Conservation (phyloP, 345 rosid genomes). For the Geranium brycei region DNA sequence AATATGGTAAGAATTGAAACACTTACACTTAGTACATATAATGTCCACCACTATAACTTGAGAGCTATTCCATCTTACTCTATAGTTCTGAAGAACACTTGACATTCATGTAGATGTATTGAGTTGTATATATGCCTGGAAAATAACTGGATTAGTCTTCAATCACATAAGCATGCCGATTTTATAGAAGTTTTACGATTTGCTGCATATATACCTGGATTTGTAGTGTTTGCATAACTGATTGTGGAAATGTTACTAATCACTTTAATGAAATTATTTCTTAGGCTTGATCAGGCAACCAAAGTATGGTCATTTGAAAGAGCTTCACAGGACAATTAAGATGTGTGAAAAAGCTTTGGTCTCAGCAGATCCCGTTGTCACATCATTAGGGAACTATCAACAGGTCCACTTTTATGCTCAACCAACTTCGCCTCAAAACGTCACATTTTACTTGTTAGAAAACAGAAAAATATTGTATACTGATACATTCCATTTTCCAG, state of each 20-base stretch:
- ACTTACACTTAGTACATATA: not conserved
- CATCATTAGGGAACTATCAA: conserved; percentile 73
- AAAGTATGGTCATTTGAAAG: conserved; percentile 91
- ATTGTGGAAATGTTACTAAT: conserved; percentile 12
- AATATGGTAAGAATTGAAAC: conserved; percentile 54
- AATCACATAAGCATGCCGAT: no score
- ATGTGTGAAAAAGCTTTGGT: conserved; percentile 83
- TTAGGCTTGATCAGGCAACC: conserved; percentile 91
- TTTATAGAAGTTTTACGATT: no score
- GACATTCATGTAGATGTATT: no score
- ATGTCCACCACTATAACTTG: no score
- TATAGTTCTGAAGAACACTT: not conserved
- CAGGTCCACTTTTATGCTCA: conserved; percentile 37
- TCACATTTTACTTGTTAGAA: not conserved
- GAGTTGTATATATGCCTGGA: no score
- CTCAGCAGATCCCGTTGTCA: conserved; percentile 67
- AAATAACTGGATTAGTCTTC: no score
- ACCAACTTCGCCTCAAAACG: not conserved
- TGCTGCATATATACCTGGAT: no score
- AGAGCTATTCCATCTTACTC: not conserved
- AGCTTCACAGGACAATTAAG: conserved; percentile 86
- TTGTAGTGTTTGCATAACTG: no score
- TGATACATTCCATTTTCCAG: conserved; percentile 24
- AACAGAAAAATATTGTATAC: no score
- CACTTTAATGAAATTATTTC: conserved; percentile 6